These are phyloP conservation scores for Tetracentron sinense DNA, from an alignment of 164 flowering plant genomes.

Conservation along the genomic window DNA sequence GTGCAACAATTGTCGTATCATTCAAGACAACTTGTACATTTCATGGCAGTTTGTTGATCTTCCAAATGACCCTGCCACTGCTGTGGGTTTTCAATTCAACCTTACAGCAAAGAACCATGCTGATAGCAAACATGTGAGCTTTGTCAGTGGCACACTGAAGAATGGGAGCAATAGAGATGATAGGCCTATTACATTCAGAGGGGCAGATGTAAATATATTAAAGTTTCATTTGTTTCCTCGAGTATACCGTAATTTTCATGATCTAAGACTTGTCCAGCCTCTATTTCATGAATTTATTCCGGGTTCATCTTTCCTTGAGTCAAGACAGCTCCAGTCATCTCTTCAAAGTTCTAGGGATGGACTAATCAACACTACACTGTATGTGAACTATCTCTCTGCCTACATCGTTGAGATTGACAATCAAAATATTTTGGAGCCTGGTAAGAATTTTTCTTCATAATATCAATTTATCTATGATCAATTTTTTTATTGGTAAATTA, in stretches of 20 bases:
- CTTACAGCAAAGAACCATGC: conserved; percentile 51
- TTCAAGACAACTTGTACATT: conserved; percentile 51
- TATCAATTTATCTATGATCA: background rate
- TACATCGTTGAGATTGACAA: conserved; percentile 74
- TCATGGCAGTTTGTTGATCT: conserved; percentile 96
- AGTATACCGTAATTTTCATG: conserved; percentile 57
- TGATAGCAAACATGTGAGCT: conserved; percentile 54
- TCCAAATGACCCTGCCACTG: conserved; percentile 78
- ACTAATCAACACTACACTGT: conserved; percentile 69
- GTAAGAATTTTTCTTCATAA: conserved; percentile 33
- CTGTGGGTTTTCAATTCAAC: conserved; percentile 91
- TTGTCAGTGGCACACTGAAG: conserved; percentile 60
- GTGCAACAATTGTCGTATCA: conserved; percentile 58
- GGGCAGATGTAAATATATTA: conserved; percentile 56
- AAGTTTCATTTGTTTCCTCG: conserved; percentile 80
- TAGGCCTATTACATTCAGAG: conserved; percentile 74
- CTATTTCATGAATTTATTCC: conserved; percentile 83
- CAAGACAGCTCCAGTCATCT: conserved; percentile 60
- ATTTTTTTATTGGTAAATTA: background rate
- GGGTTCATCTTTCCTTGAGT: conserved; percentile 55
- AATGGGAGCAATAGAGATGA: conserved; percentile 50
- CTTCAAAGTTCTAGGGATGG: conserved; percentile 67
- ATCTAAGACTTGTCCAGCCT: conserved; percentile 81
- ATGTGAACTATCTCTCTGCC: conserved; percentile 68
- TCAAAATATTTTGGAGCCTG: conserved; percentile 67